Evolutionary conservation across 1,139 yeast genomes (phyloP).

Genomic region (Sugiyamaella castrensis): DNA sequence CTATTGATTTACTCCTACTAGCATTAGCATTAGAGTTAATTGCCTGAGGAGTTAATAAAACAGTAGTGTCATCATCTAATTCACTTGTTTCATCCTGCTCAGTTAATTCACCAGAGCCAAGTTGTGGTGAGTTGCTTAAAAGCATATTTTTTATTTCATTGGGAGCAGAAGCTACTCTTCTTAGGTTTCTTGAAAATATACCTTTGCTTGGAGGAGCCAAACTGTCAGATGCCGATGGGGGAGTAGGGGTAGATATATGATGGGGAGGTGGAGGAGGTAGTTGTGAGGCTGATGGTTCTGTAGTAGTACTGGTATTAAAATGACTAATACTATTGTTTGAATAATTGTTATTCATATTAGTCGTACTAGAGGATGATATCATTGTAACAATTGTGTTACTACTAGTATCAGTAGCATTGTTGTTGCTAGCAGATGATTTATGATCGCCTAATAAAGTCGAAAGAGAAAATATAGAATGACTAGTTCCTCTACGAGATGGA

Average conservation of each 20-base stretch:
- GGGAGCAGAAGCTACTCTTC: constrained; percentile 84
- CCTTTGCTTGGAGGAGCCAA: constrained; percentile 26
- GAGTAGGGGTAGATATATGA: background rate
- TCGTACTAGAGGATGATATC: background rate
- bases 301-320: background rate
- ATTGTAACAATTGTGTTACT: background rate
- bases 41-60: background rate
- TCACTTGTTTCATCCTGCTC: background rate
- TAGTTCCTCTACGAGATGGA: constrained; percentile 2
- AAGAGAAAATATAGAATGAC: constrained; percentile 10
- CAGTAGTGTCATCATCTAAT: background rate
- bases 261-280: background rate
- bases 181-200: constrained; percentile 52
- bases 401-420: background rate
- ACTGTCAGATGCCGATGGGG: background rate
- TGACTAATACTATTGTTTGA: background rate
- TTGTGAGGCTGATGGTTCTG: constrained; percentile 3
- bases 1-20: background rate
- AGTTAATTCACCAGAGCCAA: background rate
- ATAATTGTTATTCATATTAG: background rate
- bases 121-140: constrained; percentile 6
- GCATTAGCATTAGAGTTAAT: background rate
- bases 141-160: constrained; percentile 44
- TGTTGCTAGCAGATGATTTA: background rate
- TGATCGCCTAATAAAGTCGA: constrained; percentile 4